Percentiles rank a stretch among this genome's conserved stretches.
phyloP scores from a whole-genome alignment of 805 yeast species.

The Isabelozyma gotoi region DNA sequence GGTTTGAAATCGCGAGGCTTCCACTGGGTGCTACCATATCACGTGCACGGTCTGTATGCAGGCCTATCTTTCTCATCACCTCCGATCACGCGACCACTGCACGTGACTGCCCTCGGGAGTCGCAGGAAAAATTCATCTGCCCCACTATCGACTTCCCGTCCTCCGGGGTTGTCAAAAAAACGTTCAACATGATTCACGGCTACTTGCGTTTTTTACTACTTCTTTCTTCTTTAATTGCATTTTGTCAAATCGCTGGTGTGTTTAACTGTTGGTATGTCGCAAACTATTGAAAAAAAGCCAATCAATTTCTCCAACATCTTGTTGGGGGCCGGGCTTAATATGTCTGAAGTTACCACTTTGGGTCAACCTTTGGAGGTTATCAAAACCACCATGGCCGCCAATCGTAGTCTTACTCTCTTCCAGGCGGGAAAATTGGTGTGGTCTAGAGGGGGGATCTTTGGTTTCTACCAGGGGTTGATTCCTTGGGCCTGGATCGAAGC shows the following conservation, averaged over 20 bases:
- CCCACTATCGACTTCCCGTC: background rate
- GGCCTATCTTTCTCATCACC: background rate
- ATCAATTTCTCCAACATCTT: constrained; percentile 85
- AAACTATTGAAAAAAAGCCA: constrained; percentile 69
- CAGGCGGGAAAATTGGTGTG: constrained; percentile 76
- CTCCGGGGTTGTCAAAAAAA: background rate
- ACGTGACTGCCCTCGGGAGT: background rate
- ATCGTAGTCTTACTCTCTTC: constrained; percentile 66
- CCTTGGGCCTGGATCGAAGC: constrained; percentile 99
- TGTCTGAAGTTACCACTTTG: constrained; percentile 89
- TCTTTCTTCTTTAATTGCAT: background rate
- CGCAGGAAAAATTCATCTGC: background rate
- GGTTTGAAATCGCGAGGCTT: background rate
- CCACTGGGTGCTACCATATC: background rate
- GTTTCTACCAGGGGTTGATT: constrained; percentile 95
- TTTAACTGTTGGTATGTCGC: background rate
- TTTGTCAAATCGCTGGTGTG: too few relatives aligned
- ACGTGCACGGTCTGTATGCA: background rate
- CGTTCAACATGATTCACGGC: background rate
- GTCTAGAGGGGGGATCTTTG: constrained; percentile 90
- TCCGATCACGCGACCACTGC: too few relatives aligned
- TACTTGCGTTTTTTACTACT: background rate
- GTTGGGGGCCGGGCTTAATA: constrained; percentile 88
- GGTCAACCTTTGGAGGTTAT: constrained; percentile 97
- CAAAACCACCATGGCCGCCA: constrained; percentile 98